Conservation (phyloP, 2,329 filamentous ascomycete species). For the Fusarium palustre region DNA sequence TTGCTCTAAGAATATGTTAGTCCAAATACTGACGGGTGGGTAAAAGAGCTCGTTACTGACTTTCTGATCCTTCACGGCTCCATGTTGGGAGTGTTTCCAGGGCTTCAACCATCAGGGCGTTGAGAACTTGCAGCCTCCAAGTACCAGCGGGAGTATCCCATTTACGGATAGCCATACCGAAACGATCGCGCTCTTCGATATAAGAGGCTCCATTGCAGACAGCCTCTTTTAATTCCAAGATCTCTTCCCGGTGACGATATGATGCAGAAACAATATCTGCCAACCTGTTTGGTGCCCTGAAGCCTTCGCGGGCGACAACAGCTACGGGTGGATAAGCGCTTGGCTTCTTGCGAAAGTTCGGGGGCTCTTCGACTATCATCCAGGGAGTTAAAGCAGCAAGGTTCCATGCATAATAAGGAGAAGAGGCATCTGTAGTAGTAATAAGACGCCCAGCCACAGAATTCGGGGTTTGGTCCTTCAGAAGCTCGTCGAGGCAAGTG, state of each 20-base stretch:
- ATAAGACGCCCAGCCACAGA: slow-evolving; percentile 68
- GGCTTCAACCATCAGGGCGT: slow-evolving; percentile 74
- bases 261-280: slow-evolving; percentile 74
- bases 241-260: slow-evolving; percentile 70
- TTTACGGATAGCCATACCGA: slow-evolving; percentile 79
- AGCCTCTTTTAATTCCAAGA: slow-evolving; percentile 70
- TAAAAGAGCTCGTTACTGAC: slow-evolving; percentile 51
- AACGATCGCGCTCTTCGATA: slow-evolving; percentile 67
- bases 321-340: slow-evolving; percentile 62
- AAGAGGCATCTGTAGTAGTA: slow-evolving; percentile 72
- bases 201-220: slow-evolving; percentile 60
- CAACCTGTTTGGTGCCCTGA: slow-evolving; percentile 82
- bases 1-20: slow-evolving; percentile 53
- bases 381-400: slow-evolving; percentile 82
- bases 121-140: slow-evolving; percentile 79
- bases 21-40: slow-evolving; percentile 35
- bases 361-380: slow-evolving; percentile 62
- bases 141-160: slow-evolving; percentile 73
- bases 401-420: slow-evolving; percentile 80
- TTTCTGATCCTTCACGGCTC: slow-evolving; percentile 42
- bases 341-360: slow-evolving; percentile 60
- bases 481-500: slow-evolving; percentile 68
- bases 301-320: slow-evolving; percentile 76
- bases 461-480: slow-evolving; percentile 56
- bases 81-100: slow-evolving; percentile 55